Base-by-base conservation (phyloP, 805 yeast species). In the Schizosaccharomyces cryophilus region DNA sequence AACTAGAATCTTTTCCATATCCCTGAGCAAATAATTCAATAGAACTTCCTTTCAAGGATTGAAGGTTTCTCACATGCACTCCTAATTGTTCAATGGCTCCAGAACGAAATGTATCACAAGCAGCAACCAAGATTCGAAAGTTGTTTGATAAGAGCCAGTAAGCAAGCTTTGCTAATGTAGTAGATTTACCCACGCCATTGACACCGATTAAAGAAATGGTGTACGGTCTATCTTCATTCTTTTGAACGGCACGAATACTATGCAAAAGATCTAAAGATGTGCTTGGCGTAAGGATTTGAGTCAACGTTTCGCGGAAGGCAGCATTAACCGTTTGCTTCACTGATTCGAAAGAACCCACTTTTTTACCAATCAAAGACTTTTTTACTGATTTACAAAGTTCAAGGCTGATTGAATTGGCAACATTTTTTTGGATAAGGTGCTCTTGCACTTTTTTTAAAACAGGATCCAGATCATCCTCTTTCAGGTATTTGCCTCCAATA, bases 51-150 rank as follows among this genome's bases (percentile, higher is more conserved):
- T 87, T 82, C 54, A 89, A 74, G 64, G 81, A 81, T 61, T 82
- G 79, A 64, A 90, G 74, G 67, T 93, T 86, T 64, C 83, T 82
- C 1, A 90, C 97, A 72, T 90, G 98, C 1, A 89, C 95, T 66
- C 93, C 81, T 63, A 90, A 75, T 73, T 90, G 98, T 70, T 90
- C 97, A n/a, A 90, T 96, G 0, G 98, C 98, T 61, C 98, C 98
- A 0, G 96, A 87, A 72, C 98, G 79, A 73, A 90, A 90, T 0
- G 98, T 93, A 73, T 90, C 98, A 73, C 97, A 90, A 0, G 98
- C 98, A 26, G 95, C 94, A 66, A 90, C 85, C 61, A 90, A 75
- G 1, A 90, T 95, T 65, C 79, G 81, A 70, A 86, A 77, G 68
- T 90, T 82, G 71, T 93, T 90, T 68, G 93, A 96, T 62, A 90